Evolutionary conservation across 805 yeast genomes (phyloP), one percentile per base, ranked within the genome.

Genomic region (Metschnikowia continentalis): DNA sequence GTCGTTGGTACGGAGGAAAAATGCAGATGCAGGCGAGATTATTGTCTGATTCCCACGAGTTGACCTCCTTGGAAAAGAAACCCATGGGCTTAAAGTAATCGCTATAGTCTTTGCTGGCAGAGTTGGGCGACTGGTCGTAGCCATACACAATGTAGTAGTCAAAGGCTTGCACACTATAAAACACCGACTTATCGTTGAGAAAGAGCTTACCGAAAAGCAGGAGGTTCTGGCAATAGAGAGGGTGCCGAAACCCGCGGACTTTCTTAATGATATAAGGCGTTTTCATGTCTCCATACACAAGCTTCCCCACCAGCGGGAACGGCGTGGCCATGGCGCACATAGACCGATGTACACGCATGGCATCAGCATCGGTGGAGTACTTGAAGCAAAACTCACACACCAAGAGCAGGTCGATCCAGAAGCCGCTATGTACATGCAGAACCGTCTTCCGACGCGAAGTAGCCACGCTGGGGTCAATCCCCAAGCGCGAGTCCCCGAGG

Each of bases 11-110:
- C 2, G 97, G 97, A 0, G 99, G 99, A 54, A 94, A 88, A 3
- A 90, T 82, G 56, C 94, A 76, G 11, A 94, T 87, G 63, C 98
- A 94, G 0, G 97, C 97, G 36, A 94, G 71, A 63, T 92, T 94
- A 48, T 68, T 71, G 65, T 91, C 88, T 47, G 81, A 77, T 48
- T 88, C 92, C 78, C 83, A 82, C 0, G 96, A 84, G 0, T 86
- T 71, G 41, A 86, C 70, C 61, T 94, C 99, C 59, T 88, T 88
- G 13, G 97, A 90, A 62, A 90, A 94, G 63, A 90, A 94, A 1
- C 97, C 99, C 85, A 91, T 57, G 36, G 63, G 62, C 41, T 14
- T 30, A 53, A 67, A 19, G 33, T 33, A 11, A 7, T 17, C 20
- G 20, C 37, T 17, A 7, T 13, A 10, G 20, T 17, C 51, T 20